Base-by-base conservation (phyloP, 768 basidiomycete species). In the Megacollybia marginata region DNA sequence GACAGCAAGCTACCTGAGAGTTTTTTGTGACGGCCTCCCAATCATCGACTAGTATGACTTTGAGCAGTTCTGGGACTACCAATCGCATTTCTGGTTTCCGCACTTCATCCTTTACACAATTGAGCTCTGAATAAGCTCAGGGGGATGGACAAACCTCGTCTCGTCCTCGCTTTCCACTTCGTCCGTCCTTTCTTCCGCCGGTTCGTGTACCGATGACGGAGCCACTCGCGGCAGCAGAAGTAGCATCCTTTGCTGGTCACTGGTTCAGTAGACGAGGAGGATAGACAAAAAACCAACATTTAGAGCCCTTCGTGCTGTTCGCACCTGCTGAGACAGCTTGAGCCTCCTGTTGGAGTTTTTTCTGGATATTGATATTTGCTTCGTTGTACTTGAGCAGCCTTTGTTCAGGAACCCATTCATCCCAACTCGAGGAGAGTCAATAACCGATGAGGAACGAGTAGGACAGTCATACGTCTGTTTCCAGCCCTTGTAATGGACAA, bases 401-500 rank as follows among this genome's bases (percentile, higher is more conserved):
- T 19, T 62, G 62, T 19, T 79, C 75, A 2, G 89, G 88, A 0
- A 97, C 95, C 92, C 92, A 97, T 72, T 98, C 94, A 69, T 96
- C 93, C 92, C 93, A 97, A 53, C 92, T 95, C 57, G 9, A 42
- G 20, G n/a, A 48, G 32, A 51, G 40, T 44, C 20, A 31, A 42
- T 50, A 43, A 40, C 16, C 18, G 42, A 54, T 36, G 43, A 36
- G 16, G 13, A 38, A 42, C 49, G 33, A 52, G 28, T 15, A 46
- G n/a, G 33, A 42, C 43, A 46, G 32, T 32, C 80, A 56, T 62
- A 94, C 92, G 91, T 94, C 65, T 92, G 88, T 65, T 97, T 99
- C 96, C 96, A 99, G 9, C 96, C 96, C 67, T 97, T 96, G 75
- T 99, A 99, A 65, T 99, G 96, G 35, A 99, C 94, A 53, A 88